phyloP scores from a whole-genome alignment of 2,329 filamentous ascomycete genomes.

The Clarireedia monteithiana region DNA sequence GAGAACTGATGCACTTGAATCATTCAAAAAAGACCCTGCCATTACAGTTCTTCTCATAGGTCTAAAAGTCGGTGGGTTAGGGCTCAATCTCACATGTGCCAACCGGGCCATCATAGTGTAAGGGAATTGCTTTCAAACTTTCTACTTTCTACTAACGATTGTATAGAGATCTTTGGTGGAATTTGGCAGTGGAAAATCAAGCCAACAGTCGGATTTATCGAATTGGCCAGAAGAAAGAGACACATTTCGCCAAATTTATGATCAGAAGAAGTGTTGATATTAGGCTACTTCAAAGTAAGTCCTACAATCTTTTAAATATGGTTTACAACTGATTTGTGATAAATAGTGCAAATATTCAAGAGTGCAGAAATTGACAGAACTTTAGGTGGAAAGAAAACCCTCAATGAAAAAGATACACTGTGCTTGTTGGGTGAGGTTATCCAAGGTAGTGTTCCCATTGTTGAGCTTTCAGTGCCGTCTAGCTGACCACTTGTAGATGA shows the following conservation, averaged over 20 bases:
- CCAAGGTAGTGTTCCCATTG: neutral
- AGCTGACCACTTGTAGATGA: neutral
- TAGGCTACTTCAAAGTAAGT: neutral
- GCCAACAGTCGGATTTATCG: neutral
- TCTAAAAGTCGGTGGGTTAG: neutral
- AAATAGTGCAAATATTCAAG: neutral
- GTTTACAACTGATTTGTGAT: too few relatives aligned
- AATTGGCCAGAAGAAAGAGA: neutral
- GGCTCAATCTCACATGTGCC: neutral
- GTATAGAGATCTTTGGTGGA: slow-evolving; percentile 1
- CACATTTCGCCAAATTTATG: neutral
- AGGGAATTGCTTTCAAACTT: neutral
- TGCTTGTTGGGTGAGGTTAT: neutral
- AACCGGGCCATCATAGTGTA: slow-evolving; percentile 1
- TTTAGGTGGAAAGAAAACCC: neutral
- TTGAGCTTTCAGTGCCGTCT: neutral
- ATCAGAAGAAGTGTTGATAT: neutral
- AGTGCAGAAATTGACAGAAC: neutral
- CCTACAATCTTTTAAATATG: too few relatives aligned
- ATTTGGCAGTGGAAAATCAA: neutral
- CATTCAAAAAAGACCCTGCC: neutral
- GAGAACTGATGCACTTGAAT: neutral
- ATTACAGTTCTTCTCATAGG: neutral
- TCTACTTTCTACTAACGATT: neutral
- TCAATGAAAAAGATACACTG: neutral